A percentile compares a stretch with the other conserved stretches of the same genome.
Evolutionary conservation across 2,329 filamentous ascomycete genomes (phyloP).

Genomic region (Berkeleyomyces rouxiae): DNA sequence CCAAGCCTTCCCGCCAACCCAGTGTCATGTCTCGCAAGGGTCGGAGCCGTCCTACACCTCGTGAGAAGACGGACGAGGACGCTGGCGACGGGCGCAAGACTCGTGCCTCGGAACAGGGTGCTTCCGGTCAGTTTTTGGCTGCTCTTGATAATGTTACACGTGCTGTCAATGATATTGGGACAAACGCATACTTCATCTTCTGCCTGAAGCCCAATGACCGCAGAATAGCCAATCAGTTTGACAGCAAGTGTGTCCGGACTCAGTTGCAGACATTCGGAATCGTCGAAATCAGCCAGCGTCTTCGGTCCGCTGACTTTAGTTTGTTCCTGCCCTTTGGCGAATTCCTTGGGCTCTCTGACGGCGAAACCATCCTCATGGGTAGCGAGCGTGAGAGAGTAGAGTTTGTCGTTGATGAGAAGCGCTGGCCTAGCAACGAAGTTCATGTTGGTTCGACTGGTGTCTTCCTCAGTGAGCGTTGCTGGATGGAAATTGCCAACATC

Average conservation of each 20-base stretch:
- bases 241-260: conserved; percentile 91
- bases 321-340: conserved; percentile 91
- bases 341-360: conserved; percentile 76
- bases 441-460: conserved; percentile 81
- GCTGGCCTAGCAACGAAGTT: conserved; percentile 85
- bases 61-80: conserved; percentile 22
- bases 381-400: conserved; percentile 87
- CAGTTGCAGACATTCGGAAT: conserved; percentile 94
- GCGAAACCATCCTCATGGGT: conserved; percentile 71
- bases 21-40: conserved; percentile 73
- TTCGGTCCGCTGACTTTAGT: conserved; percentile 88
- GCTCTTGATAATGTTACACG: conserved; percentile 83
- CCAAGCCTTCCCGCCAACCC: conserved; percentile 80
- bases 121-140: conserved; percentile 79
- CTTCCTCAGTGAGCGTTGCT: conserved; percentile 89
- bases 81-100: conserved; percentile 30
- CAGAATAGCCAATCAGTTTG: conserved; percentile 94
- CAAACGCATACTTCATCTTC: conserved; percentile 92
- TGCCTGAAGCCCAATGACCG: conserved; percentile 95
- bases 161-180: conserved; percentile 62
- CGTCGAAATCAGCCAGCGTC: conserved; percentile 84
- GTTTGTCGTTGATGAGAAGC: conserved; percentile 76
- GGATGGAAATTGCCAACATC: conserved; percentile 74
- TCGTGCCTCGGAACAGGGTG: conserved; percentile 56
- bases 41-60: conserved; percentile 22